Conservation (phyloP, 179 eudicot species). For the Beta lomatogona region DNA sequence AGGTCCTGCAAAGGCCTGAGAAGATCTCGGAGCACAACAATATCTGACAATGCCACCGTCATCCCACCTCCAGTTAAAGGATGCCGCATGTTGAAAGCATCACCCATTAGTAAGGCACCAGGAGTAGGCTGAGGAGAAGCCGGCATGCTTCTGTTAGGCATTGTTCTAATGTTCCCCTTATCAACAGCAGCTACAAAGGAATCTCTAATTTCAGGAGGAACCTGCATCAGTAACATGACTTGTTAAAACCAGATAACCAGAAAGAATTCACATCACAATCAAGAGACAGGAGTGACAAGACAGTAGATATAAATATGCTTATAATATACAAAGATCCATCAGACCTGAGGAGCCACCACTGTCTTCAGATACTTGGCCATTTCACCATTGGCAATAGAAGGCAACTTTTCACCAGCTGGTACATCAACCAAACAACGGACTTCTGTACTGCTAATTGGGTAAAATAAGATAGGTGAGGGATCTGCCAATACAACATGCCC, state of each 20-base stretch:
- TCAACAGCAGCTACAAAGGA: conserved; percentile 66
- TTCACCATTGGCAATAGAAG: conserved; percentile 66
- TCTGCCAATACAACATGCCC: conserved; percentile 75
- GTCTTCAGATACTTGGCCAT: conserved; percentile 65
- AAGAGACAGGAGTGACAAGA: not conserved
- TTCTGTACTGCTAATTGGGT: conserved; percentile 71
- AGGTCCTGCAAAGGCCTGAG: conserved; percentile 53
- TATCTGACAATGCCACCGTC: conserved; percentile 78
- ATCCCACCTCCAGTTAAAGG: conserved; percentile 91
- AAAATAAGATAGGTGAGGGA: conserved; percentile 66
- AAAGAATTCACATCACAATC: not conserved
- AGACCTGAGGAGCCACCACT: conserved; percentile 73
- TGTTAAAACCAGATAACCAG: not conserved
- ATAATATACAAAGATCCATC: not conserved
- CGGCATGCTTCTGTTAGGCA: conserved; percentile 80
- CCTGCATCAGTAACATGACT: conserved; percentile 39
- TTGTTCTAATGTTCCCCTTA: conserved; percentile 63
- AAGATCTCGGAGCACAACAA: conserved; percentile 62
- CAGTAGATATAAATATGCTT: not conserved
- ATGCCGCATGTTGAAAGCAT: conserved; percentile 91
- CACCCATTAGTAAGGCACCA: conserved; percentile 74
- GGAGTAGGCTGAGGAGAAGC: conserved; percentile 69
- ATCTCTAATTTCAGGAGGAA: conserved; percentile 60
- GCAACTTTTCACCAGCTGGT: conserved; percentile 76
- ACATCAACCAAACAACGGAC: conserved; percentile 80